Evolutionary conservation across 257 asterid species (phyloP), one percentile per base, ranked within the genome.

Genomic region (Gentiana macrophylla): DNA sequence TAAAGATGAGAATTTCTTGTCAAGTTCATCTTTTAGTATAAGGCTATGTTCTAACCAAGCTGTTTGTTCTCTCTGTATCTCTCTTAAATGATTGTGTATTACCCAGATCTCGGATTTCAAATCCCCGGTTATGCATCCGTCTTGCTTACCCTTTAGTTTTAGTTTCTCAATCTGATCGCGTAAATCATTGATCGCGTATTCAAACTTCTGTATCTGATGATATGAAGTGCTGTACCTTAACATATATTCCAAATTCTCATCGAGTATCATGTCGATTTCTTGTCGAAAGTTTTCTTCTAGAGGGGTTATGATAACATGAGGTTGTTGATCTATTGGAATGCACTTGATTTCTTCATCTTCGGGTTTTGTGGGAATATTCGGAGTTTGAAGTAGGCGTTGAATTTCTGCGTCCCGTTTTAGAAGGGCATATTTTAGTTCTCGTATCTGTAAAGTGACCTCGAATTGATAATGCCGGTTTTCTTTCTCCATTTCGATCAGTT

Each of bases 171-270:
- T 78, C 60, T 91, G 97, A 0, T 69, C 73, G 68, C 78, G 72
- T 55, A 87, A 72, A 62, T 91, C 98, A 51, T 77, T 75, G 12
- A 74, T 88, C 37, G 79, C 82, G 10, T 77, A 81, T 72, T 76
- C 81, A 82, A 83, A 88, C 55, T 87, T 91, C 72, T 83, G 97
- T 7, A 87, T 80, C 77, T 85, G 97, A 66, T 91, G 96, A 58
- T 74, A 83, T 4, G 94, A 59, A 0, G 97, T 79, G 86, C 98
- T 87, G 46, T 87, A 91, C 61, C 95, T 81, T 56, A 91, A 56
- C 98, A 95, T 85, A 85, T 84, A 91, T 57, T 81, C 90, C 56
- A 91, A 61, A 69, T 91, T 91, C 55, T 87, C 98, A 4, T 88
- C 95, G 38, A 87, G 84, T 44, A 91, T 77, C 9, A 88, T 80